Conservation (phyloP, 108 stramenopile genomes). For the Cyclotella atomus region DNA sequence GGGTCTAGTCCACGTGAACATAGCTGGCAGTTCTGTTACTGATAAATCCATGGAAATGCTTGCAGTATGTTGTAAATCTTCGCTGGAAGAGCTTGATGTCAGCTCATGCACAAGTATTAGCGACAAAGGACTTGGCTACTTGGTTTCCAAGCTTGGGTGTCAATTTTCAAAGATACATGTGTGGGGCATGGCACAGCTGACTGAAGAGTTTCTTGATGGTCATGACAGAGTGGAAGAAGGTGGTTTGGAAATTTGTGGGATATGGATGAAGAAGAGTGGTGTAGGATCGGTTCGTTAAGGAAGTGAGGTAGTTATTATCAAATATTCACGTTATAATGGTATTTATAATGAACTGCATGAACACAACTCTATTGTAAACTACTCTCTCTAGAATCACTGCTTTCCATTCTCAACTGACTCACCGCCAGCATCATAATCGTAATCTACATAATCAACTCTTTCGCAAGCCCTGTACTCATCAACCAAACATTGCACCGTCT, state of each 20-base stretch:
- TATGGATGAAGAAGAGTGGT: conserved; percentile 89
- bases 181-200: conserved; percentile 85
- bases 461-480: conserved; percentile 98
- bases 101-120: conserved; percentile 72
- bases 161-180: conserved; percentile 71
- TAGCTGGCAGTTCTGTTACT: conserved; percentile 26
- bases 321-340: too few species aligned
- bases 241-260: conserved; percentile 71
- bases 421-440: conserved; percentile 57
- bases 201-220: conserved; percentile 82
- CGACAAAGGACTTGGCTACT: conserved; percentile 80
- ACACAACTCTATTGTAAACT: not conserved
- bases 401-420: conserved; percentile 10
- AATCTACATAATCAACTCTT: conserved; percentile 94
- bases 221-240: conserved; percentile 71
- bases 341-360: not conserved
- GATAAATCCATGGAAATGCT: conserved; percentile 67
- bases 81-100: conserved; percentile 69
- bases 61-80: conserved; percentile 57
- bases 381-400: conserved; percentile 1
- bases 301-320: too few species aligned
- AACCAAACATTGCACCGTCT: conserved; percentile 92
- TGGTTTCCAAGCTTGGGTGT: conserved; percentile 60
- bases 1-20: conserved; percentile 44
- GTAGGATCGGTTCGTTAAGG: conserved; percentile 31